phyloP scores from a whole-genome alignment of 1,139 yeast species.

The Diutina pseudorugosa region DNA sequence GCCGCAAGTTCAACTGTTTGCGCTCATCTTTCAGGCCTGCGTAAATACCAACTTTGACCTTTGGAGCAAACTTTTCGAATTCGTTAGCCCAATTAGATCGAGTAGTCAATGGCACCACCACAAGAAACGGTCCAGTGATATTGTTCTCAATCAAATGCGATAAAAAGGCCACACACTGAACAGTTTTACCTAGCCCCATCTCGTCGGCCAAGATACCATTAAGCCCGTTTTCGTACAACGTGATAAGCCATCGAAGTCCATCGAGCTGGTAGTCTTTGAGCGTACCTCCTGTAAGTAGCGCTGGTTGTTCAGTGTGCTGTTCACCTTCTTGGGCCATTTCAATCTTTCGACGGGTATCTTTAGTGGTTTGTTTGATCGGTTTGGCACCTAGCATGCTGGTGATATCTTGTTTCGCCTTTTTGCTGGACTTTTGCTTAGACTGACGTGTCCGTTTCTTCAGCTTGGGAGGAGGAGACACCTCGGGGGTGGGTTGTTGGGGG shows the following conservation, averaged over 20 bases:
- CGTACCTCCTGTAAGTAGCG: conserved; percentile 48
- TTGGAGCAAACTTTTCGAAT: conserved; percentile 62
- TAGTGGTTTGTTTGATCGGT: conserved; percentile 9
- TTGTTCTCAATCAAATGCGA: conserved; percentile 73
- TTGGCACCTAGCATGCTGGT: conserved; percentile 12
- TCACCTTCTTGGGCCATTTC: conserved; percentile 14
- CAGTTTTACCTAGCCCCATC: conserved; percentile 92
- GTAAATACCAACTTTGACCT: conserved; percentile 49
- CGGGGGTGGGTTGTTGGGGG: background rate
- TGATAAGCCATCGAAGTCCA: conserved; percentile 83
- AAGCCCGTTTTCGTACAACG: conserved; percentile 82
- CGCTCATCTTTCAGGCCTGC: conserved; percentile 54
- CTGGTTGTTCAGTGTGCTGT: conserved; percentile 42
- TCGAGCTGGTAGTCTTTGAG: conserved; percentile 80
- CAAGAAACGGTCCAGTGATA: conserved; percentile 69
- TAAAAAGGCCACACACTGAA: conserved; percentile 72
- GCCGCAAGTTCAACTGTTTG: conserved; percentile 12
- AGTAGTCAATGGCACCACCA: conserved; percentile 83
- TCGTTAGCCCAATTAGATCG: conserved; percentile 78
- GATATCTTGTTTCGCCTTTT: conserved; percentile 11
- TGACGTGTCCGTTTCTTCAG: conserved; percentile 9
- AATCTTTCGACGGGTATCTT: conserved; percentile 13
- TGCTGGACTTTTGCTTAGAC: conserved; percentile 2
- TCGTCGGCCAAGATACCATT: conserved; percentile 95
- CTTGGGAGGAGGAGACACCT: conserved; percentile 7